These are phyloP conservation scores for Backusella parvicylindrica DNA, from an alignment of 192 early-diverging fungal species.

Conservation along the genomic window DNA sequence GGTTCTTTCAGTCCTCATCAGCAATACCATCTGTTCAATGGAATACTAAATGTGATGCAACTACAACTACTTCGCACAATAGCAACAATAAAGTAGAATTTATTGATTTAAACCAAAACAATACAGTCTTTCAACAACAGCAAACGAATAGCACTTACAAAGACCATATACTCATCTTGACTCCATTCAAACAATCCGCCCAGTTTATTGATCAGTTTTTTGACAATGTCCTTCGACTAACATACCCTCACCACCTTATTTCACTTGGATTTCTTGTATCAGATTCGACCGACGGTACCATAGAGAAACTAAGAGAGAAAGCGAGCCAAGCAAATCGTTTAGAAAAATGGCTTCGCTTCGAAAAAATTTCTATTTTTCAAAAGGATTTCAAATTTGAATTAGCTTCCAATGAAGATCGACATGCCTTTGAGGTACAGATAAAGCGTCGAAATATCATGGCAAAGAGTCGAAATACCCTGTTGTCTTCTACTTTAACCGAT, in stretches of 20 bases:
- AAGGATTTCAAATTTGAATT: slow-evolving; percentile 52
- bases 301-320: slow-evolving; percentile 40
- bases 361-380: slow-evolving; percentile 56
- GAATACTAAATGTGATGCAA: not conserved
- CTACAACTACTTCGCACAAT: not conserved
- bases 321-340: slow-evolving; percentile 14
- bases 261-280: slow-evolving; percentile 70
- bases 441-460: slow-evolving; percentile 60
- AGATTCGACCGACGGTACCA: slow-evolving; percentile 55
- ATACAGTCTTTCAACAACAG: not conserved
- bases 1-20: not conserved
- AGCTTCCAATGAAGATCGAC: slow-evolving; percentile 47
- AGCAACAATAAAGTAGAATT: not conserved
- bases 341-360: slow-evolving; percentile 45
- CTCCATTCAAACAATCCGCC: slow-evolving; percentile 63
- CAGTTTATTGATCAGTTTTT: slow-evolving; percentile 58
- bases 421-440: slow-evolving; percentile 55
- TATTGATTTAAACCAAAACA: not conserved
- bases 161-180: slow-evolving; percentile 55
- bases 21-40: not conserved
- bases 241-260: slow-evolving; percentile 59
- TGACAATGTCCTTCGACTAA: slow-evolving; percentile 47
- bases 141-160: not conserved
- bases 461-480: slow-evolving; percentile 57
- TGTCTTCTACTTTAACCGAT: slow-evolving; percentile 52